Percentiles rank a stretch among this genome's conserved stretches.
These are phyloP conservation scores for Aspergillus avenaceus DNA, from an alignment of 495 filamentous ascomycete genomes.

Conservation along the genomic window DNA sequence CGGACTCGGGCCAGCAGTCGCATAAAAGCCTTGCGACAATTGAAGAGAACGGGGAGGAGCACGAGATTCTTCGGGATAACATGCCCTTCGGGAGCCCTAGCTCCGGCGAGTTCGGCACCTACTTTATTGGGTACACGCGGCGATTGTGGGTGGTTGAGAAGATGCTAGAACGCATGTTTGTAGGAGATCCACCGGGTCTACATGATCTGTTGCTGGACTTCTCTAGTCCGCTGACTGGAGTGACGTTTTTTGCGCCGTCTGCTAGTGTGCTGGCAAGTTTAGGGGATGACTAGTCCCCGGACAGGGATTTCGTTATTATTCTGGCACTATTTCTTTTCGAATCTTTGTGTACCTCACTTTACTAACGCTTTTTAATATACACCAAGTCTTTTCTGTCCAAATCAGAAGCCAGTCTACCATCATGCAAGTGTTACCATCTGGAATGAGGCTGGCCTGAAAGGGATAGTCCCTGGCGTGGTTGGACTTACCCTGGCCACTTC, in stretches of 20 bases:
- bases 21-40: constrained; percentile 55
- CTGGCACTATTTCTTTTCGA: too few relatives aligned
- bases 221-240: constrained; percentile 49
- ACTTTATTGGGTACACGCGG: constrained; percentile 56
- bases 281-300: constrained; percentile 20
- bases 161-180: constrained; percentile 56
- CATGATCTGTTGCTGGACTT: constrained; percentile 55
- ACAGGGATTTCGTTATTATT: too few relatives aligned
- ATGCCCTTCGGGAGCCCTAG: constrained; percentile 58
- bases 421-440: too few relatives aligned
- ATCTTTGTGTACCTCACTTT: too few relatives aligned
- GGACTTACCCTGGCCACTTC: too few relatives aligned
- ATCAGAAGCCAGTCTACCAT: too few relatives aligned
- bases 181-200: constrained; percentile 49
- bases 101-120: constrained; percentile 51
- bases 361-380: too few relatives aligned
- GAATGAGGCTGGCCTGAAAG: too few relatives aligned
- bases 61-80: constrained; percentile 54
- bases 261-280: constrained; percentile 37
- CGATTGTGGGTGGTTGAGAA: constrained; percentile 54
- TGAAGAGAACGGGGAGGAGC: constrained; percentile 46
- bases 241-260: constrained; percentile 51
- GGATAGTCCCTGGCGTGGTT: too few relatives aligned
- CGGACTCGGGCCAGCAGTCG: constrained; percentile 39
- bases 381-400: too few relatives aligned